Conservation (phyloP, 1,139 yeast genomes). For the Arxiozyma telluris region DNA sequence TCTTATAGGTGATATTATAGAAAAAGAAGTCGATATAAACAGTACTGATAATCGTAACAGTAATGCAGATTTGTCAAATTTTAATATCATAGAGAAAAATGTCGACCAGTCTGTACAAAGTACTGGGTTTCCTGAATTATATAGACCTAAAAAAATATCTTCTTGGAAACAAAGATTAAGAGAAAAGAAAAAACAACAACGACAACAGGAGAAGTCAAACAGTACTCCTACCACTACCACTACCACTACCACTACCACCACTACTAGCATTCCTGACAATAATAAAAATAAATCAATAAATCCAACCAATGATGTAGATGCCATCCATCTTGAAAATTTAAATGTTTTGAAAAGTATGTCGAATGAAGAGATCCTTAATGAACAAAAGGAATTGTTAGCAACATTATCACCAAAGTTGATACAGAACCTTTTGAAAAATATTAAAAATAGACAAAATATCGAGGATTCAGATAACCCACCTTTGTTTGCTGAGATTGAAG, state of each 20-base stretch:
- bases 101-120: not conserved
- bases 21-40: constrained; percentile 39
- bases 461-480: constrained; percentile 14
- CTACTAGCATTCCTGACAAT: not conserved
- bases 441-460: constrained; percentile 32
- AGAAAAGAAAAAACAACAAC: constrained; percentile 19
- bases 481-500: constrained; percentile 48
- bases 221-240: no score
- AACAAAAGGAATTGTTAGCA: constrained; percentile 56
- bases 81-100: not conserved
- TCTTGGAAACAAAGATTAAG: constrained; percentile 36
- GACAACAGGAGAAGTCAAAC: constrained; percentile 8
- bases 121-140: constrained; percentile 39
- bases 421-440: constrained; percentile 41
- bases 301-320: constrained; percentile 33
- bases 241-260: not conserved
- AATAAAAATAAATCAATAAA: not conserved
- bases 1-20: constrained; percentile 67
- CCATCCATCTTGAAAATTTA: constrained; percentile 70
- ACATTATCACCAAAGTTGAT: constrained; percentile 63
- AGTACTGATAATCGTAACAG: constrained; percentile 26
- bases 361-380: constrained; percentile 53
- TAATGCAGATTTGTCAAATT: constrained; percentile 7
- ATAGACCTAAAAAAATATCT: constrained; percentile 32
- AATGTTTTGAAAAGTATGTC: constrained; percentile 56